Percentiles rank a stretch among this genome's conserved stretches.
Evolutionary conservation across 148 eudicot genomes (phyloP).

Genomic region (Fagopyrum homotropicum): DNA sequence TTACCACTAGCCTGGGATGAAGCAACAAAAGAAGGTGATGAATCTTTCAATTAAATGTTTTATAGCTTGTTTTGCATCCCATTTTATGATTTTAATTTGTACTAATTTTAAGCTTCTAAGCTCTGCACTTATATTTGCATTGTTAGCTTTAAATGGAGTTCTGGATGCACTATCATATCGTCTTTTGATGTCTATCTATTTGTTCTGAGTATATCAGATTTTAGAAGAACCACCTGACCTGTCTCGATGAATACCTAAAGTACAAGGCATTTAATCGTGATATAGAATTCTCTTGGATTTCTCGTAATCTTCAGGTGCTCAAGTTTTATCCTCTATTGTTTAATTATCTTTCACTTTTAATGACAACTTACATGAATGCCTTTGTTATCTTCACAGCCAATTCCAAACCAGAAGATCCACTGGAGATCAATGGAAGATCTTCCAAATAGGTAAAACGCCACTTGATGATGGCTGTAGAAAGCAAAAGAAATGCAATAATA

Average conservation of each 20-base stretch:
- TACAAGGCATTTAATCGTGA: conserved; percentile 85
- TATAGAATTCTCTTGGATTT: conserved; percentile 94
- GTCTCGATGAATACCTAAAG: conserved; percentile 78
- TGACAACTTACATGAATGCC: conserved; percentile 8
- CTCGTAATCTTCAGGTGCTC: conserved; percentile 89
- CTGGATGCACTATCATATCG: neutral
- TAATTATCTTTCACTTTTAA: neutral
- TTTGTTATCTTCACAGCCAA: conserved; percentile 49
- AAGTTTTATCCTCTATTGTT: neutral
- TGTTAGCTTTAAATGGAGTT: no score
- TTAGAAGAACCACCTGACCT: conserved; percentile 80
- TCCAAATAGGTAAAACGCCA: conserved; percentile 58
- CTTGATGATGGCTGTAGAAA: neutral
- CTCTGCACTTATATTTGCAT: no score
- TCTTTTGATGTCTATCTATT: neutral
- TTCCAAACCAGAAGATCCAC: conserved; percentile 86
- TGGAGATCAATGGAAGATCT: conserved; percentile 97
- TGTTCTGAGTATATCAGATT: conserved; percentile 32
- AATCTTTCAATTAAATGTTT: no score
- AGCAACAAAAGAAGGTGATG: no score
- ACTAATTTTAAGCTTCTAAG: no score
- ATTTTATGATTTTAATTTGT: no score
- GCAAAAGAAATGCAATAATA: neutral
- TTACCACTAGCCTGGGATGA: no score
- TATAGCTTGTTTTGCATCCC: no score